Percentiles rank a stretch among this genome's conserved stretches.
These are phyloP conservation scores for Populus ilicifolia DNA, from an alignment of 345 rosid genomes.

Conservation along the genomic window DNA sequence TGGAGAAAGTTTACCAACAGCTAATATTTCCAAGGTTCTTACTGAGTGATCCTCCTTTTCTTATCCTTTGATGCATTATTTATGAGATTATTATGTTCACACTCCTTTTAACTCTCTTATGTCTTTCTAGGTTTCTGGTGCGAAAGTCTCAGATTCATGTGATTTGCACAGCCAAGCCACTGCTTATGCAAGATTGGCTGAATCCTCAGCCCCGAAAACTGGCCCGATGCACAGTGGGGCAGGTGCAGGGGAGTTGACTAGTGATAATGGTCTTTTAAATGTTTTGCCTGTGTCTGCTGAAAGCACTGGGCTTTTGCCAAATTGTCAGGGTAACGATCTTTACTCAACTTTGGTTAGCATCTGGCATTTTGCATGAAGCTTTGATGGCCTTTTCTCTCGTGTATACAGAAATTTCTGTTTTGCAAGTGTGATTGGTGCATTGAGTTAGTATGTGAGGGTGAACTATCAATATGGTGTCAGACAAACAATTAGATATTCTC, in stretches of 20 bases:
- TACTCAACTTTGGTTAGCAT: neutral
- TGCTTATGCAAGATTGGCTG: constrained; percentile 57
- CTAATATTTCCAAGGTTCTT: constrained; percentile 42
- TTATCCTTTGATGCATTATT: neutral
- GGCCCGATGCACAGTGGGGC: constrained; percentile 19
- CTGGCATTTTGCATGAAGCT: neutral
- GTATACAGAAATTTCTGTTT: too few species aligned
- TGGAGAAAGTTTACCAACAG: constrained; percentile 20
- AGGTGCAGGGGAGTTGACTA: constrained; percentile 25
- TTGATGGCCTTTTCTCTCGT: neutral
- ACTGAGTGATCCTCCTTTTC: neutral
- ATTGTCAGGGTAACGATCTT: constrained; percentile 41
- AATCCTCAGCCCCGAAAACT: constrained; percentile 35
- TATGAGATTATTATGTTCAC: neutral
- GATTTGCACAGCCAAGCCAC: constrained; percentile 68
- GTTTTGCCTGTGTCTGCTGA: constrained; percentile 86
- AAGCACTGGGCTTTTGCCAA: constrained; percentile 70
- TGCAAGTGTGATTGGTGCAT: too few species aligned
- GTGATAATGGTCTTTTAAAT: constrained; percentile 33
- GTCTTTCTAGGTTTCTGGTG: constrained; percentile 24
- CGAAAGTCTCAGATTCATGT: constrained; percentile 32
- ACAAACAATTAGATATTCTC: too few species aligned
- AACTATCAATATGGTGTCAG: too few species aligned
- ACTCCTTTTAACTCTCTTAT: neutral
- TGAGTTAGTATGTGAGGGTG: too few species aligned